Evolutionary conservation across 2,329 filamentous ascomycete genomes (phyloP).

Genomic region (Alternaria novae-zelandiae): DNA sequence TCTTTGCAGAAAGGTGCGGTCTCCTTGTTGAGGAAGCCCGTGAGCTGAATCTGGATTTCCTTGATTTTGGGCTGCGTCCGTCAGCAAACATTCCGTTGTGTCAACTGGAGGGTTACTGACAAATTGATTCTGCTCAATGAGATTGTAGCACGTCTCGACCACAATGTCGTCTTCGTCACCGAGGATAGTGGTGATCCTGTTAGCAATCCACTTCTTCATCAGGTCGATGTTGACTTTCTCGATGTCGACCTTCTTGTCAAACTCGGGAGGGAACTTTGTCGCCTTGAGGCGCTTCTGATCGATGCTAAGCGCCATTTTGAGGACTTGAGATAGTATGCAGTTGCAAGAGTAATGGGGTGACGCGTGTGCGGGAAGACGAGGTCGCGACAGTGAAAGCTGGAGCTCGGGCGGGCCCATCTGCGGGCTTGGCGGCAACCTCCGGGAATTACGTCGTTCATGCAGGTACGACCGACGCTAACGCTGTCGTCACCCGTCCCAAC

Average conservation of each 20-base stretch:
- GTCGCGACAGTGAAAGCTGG: slow-evolving; percentile 13
- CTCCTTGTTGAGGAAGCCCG: slow-evolving; percentile 93
- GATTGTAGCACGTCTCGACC: slow-evolving; percentile 78
- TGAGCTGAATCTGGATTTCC: slow-evolving; percentile 89
- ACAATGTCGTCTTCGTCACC: slow-evolving; percentile 96
- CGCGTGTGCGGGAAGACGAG: slow-evolving; percentile 3
- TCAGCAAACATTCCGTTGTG: slow-evolving; percentile 15
- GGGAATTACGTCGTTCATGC: slow-evolving; percentile 22
- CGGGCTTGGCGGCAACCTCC: slow-evolving; percentile 11
- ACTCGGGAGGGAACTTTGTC: slow-evolving; percentile 93
- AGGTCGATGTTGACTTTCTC: slow-evolving; percentile 95
- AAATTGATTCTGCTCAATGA: slow-evolving; percentile 75
- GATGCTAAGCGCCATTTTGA: slow-evolving; percentile 76
- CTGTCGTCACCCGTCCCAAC: neutral
- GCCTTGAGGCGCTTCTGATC: slow-evolving; percentile 88
- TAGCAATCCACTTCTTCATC: slow-evolving; percentile 98
- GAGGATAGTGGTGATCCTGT: slow-evolving; percentile 83
- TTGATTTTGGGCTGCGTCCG: slow-evolving; percentile 85
- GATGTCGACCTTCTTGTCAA: slow-evolving; percentile 96
- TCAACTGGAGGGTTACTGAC: slow-evolving; percentile 60
- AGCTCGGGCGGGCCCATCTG: slow-evolving; percentile 17
- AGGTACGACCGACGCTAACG: slow-evolving; percentile 15
- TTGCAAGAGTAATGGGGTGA: slow-evolving; percentile 2
- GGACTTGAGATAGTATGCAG: neutral
- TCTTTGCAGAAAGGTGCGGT: slow-evolving; percentile 90